phyloP scores from a whole-genome alignment of 192 early-diverging fungal species.

The Entomortierella beljakovae region DNA sequence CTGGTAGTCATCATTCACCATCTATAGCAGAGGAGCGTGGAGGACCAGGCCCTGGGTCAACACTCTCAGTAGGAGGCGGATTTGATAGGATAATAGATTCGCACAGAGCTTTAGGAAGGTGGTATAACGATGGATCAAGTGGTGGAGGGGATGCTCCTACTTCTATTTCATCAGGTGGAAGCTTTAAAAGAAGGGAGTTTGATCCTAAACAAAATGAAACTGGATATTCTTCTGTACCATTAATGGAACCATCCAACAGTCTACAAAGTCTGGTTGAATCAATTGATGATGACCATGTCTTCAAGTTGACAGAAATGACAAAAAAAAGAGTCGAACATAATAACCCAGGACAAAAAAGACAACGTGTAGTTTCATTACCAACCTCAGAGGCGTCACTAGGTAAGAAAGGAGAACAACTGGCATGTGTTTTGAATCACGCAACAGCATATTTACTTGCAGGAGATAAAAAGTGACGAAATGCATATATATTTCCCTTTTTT shows the following conservation, averaged over 20 bases:
- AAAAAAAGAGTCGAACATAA: conserved; percentile 50
- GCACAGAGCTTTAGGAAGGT: conserved; percentile 10
- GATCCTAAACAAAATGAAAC: conserved; percentile 17
- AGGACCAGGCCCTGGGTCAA: background rate
- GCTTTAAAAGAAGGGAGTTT: conserved; percentile 24
- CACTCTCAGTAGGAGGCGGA: background rate
- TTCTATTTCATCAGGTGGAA: no score
- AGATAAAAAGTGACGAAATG: no score
- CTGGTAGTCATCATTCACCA: conserved; percentile 9
- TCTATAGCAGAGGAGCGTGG: conserved; percentile 13
- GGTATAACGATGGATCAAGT: conserved; percentile 18
- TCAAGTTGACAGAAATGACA: conserved; percentile 52
- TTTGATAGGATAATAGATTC: conserved; percentile 25
- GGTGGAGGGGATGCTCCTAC: conserved; percentile 12
- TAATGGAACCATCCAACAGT: conserved; percentile 44
- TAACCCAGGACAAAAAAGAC: conserved; percentile 47
- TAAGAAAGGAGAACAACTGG: conserved; percentile 9
- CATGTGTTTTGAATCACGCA: no score
- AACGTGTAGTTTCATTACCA: conserved; percentile 40
- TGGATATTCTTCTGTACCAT: background rate
- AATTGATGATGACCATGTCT: conserved; percentile 48
- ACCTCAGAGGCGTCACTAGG: conserved; percentile 18
- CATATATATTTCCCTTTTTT: no score
- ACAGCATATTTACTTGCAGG: no score
- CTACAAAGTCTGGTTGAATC: conserved; percentile 48